Conservation (phyloP, 441 rosid species). For the Melastoma candidum region DNA sequence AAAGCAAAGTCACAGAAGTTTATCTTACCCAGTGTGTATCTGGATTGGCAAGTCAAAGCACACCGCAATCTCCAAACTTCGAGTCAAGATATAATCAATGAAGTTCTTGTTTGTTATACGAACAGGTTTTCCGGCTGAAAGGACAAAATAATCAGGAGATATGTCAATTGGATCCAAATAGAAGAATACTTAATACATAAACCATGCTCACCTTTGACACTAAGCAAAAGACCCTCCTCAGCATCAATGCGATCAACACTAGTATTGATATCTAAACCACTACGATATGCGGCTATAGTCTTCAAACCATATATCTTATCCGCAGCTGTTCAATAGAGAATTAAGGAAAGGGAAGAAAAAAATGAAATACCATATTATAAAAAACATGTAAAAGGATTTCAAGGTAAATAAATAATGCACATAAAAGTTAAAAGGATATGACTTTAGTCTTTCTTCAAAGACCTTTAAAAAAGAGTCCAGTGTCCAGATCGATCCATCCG, state of each 20-base stretch:
- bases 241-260: slow-evolving; percentile 48
- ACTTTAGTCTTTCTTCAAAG: slow-evolving; percentile 42
- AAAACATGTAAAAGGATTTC: slow-evolving; percentile 3
- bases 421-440: slow-evolving; percentile 66
- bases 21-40: slow-evolving; percentile 88
- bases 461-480: slow-evolving; percentile 49
- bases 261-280: slow-evolving; percentile 75
- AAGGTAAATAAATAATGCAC: slow-evolving; percentile 6
- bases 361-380: not conserved
- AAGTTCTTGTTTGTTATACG: slow-evolving; percentile 59
- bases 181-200: slow-evolving; percentile 12
- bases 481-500: slow-evolving; percentile 49
- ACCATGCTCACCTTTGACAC: slow-evolving; percentile 39
- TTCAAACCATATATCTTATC: slow-evolving; percentile 60
- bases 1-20: slow-evolving; percentile 2
- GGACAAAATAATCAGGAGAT: slow-evolving; percentile 21
- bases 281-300: slow-evolving; percentile 89
- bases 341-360: slow-evolving; percentile 36
- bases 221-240: slow-evolving; percentile 64
- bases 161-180: slow-evolving; percentile 1
- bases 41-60: slow-evolving; percentile 72
- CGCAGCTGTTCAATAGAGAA: slow-evolving; percentile 38
- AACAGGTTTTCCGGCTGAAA: slow-evolving; percentile 65
- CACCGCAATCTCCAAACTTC: slow-evolving; percentile 55
- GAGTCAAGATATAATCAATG: slow-evolving; percentile 61